phyloP scores from a whole-genome alignment of 805 yeast species.

The Candida pini region DNA sequence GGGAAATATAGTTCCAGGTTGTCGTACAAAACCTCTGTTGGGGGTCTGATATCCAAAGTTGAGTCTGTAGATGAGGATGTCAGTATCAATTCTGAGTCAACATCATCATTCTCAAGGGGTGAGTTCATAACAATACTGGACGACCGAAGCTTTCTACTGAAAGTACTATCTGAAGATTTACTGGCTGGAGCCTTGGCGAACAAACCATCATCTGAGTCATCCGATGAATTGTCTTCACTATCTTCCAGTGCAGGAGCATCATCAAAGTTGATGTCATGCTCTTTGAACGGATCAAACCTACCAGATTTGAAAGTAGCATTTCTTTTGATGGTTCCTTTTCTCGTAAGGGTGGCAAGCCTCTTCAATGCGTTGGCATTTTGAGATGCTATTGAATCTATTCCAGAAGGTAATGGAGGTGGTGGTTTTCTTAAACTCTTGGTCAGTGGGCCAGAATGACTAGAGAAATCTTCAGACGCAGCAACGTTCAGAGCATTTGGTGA shows the following conservation, averaged over 20 bases:
- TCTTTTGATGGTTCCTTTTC: slow-evolving; percentile 12
- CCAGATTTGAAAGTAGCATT: slow-evolving; percentile 4
- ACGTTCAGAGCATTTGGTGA: slow-evolving; percentile 39
- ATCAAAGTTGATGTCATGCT: slow-evolving; percentile 69
- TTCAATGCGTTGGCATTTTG: slow-evolving; percentile 5
- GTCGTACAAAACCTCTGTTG: slow-evolving; percentile 88
- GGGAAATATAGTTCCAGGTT: slow-evolving; percentile 92
- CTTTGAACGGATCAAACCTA: slow-evolving; percentile 51
- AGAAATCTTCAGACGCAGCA: slow-evolving; percentile 5
- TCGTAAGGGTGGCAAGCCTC: slow-evolving; percentile 4
- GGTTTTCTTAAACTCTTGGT: slow-evolving; percentile 17
- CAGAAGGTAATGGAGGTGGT: slow-evolving; percentile 20
- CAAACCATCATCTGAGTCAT: slow-evolving; percentile 50
- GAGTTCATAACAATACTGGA: slow-evolving; percentile 1
- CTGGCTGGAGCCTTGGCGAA: slow-evolving; percentile 48
- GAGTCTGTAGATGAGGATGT: slow-evolving; percentile 19
- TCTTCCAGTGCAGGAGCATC: slow-evolving; percentile 53
- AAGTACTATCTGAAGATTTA: slow-evolving; percentile 11
- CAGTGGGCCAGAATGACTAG: slow-evolving; percentile 1
- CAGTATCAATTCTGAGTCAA: slow-evolving; percentile 1
- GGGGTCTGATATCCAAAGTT: slow-evolving; percentile 74
- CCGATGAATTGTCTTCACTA: slow-evolving; percentile 28
- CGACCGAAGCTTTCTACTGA: not conserved
- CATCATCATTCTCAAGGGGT: not conserved
- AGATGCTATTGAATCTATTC: not conserved